Base-by-base conservation (phyloP, 352 stramenopile genomes). In the Pythium sukuiense region DNA sequence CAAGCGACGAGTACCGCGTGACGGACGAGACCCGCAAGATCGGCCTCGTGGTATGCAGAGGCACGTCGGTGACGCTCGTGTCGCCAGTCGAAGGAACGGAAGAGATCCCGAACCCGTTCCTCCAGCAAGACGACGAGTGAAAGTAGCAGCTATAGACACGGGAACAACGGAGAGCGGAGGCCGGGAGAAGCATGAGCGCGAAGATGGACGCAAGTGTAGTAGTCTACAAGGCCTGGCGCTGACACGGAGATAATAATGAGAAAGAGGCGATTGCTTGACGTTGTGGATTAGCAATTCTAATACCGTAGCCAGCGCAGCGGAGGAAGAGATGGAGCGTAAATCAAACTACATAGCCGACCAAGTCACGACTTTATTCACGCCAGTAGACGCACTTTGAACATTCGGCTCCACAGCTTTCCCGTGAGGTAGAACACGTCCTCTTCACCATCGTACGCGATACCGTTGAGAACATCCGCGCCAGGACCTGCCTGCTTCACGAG, bases 31-130 rank as follows among this genome's bases (percentile, higher is more conserved):
- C 90, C 56, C 81, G 96, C 68, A 93, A 90, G 73, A 81, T 99
- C 52, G 96, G 96, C 8, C 77, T 98, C 33, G 88, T 98, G 7
- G 94, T 99, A 59, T 97, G 97, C 79, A 80, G 90, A 81, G 92
- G 90, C 55, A 96, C 92, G 48, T 95, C 93, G 6, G 90, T 98
- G 55, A 96, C 90, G 82, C 83, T 98, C 53, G 89, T 98, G 33
- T 96, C 86, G 7, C 92, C 92, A 13, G 86, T 96, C 33, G 90
- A 98, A 52, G 92, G 90, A 63, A 96, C 89, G 16, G 77, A 93
- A 60, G 92, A 98, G 76, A 97, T 98, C 67, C 78, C 88, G 55
- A 97, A 98, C 74, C 92, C 92, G 49, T 97, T 97, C 71, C 60
- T 95, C 54, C 85, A 93, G 66, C 83, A 93, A 60, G 88, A 97